Conservation (phyloP, 2,329 filamentous ascomycete species). For the Chaetothyriales sp. region DNA sequence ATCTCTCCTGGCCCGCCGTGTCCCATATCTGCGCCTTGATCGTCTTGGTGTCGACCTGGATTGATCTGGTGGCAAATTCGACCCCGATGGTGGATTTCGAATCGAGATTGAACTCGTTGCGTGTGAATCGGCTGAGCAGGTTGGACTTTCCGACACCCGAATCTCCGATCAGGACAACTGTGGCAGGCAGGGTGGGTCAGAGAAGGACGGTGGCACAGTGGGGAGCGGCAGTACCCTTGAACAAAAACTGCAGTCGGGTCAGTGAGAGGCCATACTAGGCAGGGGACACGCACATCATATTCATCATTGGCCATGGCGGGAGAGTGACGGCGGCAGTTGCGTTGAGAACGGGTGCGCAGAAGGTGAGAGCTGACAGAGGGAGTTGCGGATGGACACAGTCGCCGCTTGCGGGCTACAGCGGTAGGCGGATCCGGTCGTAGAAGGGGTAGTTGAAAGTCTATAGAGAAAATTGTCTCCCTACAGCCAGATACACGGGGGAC, state of each 20-base stretch:
- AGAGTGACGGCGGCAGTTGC: not conserved
- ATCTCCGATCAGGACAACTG: conserved; percentile 97
- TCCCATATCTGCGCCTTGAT: conserved; percentile 99
- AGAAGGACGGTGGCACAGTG: not conserved
- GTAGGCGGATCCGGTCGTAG: not conserved
- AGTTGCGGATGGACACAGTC: not conserved
- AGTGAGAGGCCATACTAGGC: not conserved
- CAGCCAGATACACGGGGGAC: too few species aligned
- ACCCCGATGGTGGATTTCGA: conserved; percentile 95
- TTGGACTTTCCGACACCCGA: conserved; percentile 99
- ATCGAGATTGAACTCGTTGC: conserved; percentile 99
- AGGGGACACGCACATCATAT: conserved; percentile 52
- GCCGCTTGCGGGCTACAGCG: not conserved
- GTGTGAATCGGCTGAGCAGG: conserved; percentile 96
- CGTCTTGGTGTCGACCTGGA: conserved; percentile 97
- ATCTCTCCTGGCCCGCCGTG: conserved; percentile 95
- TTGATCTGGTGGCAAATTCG: conserved; percentile 95
- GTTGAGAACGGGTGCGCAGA: not conserved
- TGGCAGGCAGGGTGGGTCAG: conserved; percentile 2
- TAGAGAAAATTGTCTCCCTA: too few species aligned
- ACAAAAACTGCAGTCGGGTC: not conserved
- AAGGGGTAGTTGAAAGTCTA: too few species aligned
- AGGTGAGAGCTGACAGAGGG: not conserved
- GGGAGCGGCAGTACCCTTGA: not conserved
- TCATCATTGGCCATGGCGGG: conserved; percentile 61